Evolutionary conservation across 164 flowering plant species (phyloP).

Genomic region (Amborella trichopoda): DNA sequence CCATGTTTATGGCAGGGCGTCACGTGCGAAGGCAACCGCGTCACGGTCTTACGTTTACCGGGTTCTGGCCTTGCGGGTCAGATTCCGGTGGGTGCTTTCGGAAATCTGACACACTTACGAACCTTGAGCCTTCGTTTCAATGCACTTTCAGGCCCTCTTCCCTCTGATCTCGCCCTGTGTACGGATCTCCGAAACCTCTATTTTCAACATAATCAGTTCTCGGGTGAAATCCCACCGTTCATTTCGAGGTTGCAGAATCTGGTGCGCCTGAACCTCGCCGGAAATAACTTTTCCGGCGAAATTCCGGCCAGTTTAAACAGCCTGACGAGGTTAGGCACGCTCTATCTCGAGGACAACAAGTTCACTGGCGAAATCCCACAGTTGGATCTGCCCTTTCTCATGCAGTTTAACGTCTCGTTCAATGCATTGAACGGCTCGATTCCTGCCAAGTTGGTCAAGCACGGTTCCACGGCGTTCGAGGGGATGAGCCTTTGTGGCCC

Average conservation of each 20-base stretch:
- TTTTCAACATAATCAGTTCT: slow-evolving; percentile 53
- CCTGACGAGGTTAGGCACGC: slow-evolving; percentile 40
- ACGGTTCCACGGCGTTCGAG: slow-evolving; percentile 20
- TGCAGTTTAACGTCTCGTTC: slow-evolving; percentile 59
- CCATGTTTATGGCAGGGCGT: slow-evolving; percentile 66
- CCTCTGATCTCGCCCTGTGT: slow-evolving; percentile 47
- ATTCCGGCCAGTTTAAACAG: slow-evolving; percentile 36
- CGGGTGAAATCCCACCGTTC: slow-evolving; percentile 50
- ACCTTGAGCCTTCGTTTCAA: slow-evolving; percentile 67
- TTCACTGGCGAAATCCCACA: slow-evolving; percentile 52
- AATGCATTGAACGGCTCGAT: slow-evolving; percentile 59
- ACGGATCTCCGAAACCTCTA: slow-evolving; percentile 42
- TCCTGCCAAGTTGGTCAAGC: slow-evolving; percentile 23
- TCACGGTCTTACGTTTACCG: slow-evolving; percentile 53
- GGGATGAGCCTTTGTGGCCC: slow-evolving; percentile 57
- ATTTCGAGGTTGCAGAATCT: slow-evolving; percentile 33
- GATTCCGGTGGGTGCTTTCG: slow-evolving; percentile 38
- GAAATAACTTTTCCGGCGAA: slow-evolving; percentile 54
- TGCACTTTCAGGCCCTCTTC: slow-evolving; percentile 46
- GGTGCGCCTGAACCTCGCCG: slow-evolving; percentile 54
- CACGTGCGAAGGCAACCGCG: slow-evolving; percentile 30
- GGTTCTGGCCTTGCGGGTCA: slow-evolving; percentile 44
- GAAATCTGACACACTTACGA: slow-evolving; percentile 42
- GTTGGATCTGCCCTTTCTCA: slow-evolving; percentile 23
- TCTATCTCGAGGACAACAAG: slow-evolving; percentile 37